These are phyloP conservation scores for Colletotrichum musae DNA, from an alignment of 2,329 filamentous ascomycete species.

Conservation along the genomic window DNA sequence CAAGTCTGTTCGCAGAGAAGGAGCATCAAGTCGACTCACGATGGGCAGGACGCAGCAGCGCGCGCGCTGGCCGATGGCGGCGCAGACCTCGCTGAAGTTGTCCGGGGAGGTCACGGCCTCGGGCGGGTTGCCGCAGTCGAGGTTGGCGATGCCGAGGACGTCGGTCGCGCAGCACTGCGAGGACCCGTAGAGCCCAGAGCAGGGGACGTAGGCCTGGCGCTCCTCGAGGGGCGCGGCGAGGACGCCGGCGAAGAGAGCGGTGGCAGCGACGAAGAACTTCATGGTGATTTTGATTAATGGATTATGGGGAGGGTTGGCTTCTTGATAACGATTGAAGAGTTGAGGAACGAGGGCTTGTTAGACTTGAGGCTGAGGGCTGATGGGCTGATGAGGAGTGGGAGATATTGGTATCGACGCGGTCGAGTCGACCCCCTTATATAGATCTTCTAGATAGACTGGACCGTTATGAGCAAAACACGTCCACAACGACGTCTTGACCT, in stretches of 20 bases:
- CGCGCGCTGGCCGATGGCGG: constrained; percentile 66
- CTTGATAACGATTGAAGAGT: neutral
- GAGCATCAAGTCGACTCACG: constrained; percentile 4
- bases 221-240: constrained; percentile 50
- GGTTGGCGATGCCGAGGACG: constrained; percentile 69
- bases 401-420: neutral
- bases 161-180: constrained; percentile 74
- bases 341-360: neutral
- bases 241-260: constrained; percentile 44
- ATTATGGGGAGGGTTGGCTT: neutral
- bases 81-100: constrained; percentile 62
- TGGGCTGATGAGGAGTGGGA: constrained; percentile 20
- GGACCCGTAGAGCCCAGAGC: constrained; percentile 58
- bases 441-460: neutral
- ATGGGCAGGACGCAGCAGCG: constrained; percentile 72
- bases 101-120: constrained; percentile 54
- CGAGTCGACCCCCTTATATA: constrained; percentile 32
- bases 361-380: neutral
- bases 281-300: constrained; percentile 19
- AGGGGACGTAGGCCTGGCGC: constrained; percentile 57
- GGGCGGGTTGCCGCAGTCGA: constrained; percentile 67
- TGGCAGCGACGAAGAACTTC: constrained; percentile 39
- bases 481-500: constrained; percentile 24
- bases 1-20: neutral
- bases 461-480: neutral